A percentile compares a stretch with the other conserved stretches of the same genome.
These are phyloP conservation scores for Verticillium nubilum DNA, from an alignment of 2,329 filamentous ascomycete species.

Conservation along the genomic window DNA sequence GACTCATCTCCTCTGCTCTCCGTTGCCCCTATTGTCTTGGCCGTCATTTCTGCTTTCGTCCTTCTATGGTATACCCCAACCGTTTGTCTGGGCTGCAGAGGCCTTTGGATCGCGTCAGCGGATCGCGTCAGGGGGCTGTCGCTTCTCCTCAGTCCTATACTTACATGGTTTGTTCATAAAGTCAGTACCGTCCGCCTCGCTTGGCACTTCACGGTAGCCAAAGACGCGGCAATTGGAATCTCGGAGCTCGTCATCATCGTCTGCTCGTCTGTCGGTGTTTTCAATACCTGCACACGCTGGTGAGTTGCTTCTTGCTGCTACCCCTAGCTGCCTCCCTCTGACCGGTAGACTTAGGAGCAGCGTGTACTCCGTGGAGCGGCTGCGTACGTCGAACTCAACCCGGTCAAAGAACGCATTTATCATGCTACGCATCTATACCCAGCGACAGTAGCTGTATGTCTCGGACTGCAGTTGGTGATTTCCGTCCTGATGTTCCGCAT, in stretches of 20 bases:
- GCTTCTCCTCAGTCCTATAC: background rate
- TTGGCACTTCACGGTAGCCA: background rate
- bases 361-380: slow-evolving; percentile 3
- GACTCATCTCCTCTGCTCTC: background rate
- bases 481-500: slow-evolving; percentile 8
- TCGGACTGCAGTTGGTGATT: slow-evolving; percentile 5
- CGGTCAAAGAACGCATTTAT: slow-evolving; percentile 2
- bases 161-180: background rate
- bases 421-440: slow-evolving; percentile 8
- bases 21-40: background rate
- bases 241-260: background rate
- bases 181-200: background rate
- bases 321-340: too few relatives aligned
- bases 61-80: background rate
- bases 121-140: too few relatives aligned
- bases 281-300: background rate
- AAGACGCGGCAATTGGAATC: background rate
- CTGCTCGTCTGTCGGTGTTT: background rate
- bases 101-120: background rate
- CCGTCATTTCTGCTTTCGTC: background rate
- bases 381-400: slow-evolving; percentile 9
- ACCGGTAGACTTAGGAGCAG: background rate
- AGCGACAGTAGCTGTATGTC: slow-evolving; percentile 6
- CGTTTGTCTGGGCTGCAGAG: background rate
- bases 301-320: background rate